These are phyloP conservation scores for Hyaloscypha bicolor DNA, from an alignment of 495 filamentous ascomycete species.

Conservation along the genomic window DNA sequence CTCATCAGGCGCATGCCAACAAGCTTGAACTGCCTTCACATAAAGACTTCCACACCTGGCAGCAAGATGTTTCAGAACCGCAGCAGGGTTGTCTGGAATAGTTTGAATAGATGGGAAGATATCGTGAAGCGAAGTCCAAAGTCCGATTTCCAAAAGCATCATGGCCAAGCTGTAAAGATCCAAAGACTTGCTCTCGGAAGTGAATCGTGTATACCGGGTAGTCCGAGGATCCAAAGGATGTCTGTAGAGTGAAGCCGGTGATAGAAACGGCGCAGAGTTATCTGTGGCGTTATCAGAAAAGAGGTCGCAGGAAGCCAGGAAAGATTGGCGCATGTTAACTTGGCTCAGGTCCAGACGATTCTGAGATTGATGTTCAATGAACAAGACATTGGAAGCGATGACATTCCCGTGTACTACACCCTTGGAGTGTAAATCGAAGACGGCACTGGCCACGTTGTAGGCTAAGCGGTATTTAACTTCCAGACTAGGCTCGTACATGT, in stretches of 20 bases:
- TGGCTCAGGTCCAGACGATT: slow-evolving; percentile 46
- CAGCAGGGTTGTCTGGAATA: slow-evolving; percentile 31
- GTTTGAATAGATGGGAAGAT: slow-evolving; percentile 44
- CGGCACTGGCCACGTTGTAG: slow-evolving; percentile 73
- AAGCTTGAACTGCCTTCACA: slow-evolving; percentile 78
- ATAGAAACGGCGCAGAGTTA: slow-evolving; percentile 31
- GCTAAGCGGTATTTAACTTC: slow-evolving; percentile 87
- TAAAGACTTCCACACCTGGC: slow-evolving; percentile 77
- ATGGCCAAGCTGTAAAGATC: slow-evolving; percentile 87
- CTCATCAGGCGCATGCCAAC: slow-evolving; percentile 75
- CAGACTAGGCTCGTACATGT: slow-evolving; percentile 57
- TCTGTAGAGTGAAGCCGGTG: slow-evolving; percentile 58
- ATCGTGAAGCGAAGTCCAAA: slow-evolving; percentile 79
- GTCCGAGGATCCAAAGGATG: slow-evolving; percentile 74
- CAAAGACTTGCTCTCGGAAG: slow-evolving; percentile 58
- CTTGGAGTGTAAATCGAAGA: slow-evolving; percentile 75
- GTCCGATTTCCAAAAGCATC: slow-evolving; percentile 80
- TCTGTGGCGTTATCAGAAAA: slow-evolving; percentile 66
- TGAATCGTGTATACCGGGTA: slow-evolving; percentile 51
- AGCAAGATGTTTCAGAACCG: slow-evolving; percentile 59
- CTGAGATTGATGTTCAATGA: slow-evolving; percentile 61
- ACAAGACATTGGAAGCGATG: slow-evolving; percentile 76
- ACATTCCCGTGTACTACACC: slow-evolving; percentile 81
- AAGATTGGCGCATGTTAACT: slow-evolving; percentile 71
- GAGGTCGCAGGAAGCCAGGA: slow-evolving; percentile 78